Base-by-base conservation (phyloP, 1,139 yeast species). In the Debaryomyces psychrophilus region DNA sequence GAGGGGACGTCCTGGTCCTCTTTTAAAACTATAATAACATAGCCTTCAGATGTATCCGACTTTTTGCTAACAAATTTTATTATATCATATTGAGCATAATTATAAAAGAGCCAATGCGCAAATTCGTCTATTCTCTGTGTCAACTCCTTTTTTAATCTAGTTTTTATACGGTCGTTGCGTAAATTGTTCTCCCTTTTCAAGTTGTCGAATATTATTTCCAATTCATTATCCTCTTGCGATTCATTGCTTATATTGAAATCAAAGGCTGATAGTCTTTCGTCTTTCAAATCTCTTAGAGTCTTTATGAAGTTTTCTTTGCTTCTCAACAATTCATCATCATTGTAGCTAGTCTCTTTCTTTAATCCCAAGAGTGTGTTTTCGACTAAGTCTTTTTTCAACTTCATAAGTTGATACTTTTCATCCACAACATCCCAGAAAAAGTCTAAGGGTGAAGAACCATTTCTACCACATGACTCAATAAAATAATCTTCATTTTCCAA, bases 371-470 rank as follows among this genome's bases (percentile, higher is more conserved):
- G 51, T 3, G 79, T 64, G 50, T 78, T 83, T 40, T 77, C 77
- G 1, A 83, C 78, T 41, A 84, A 62, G 46, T 85, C 90, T 46
- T 80, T 79, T 57, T 83, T 82, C 18, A 82, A 79, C 51, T 77
- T 78, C 38, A 87, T 59, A 2, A 73, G 60, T 48, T 83, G 79
- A 28, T 76, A 75, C 56, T 82, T 81, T 45, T 81, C 85, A 55
- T 87, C 92, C 2, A 86, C 76, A 0, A 79, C 61, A 61, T 92
- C 97, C 82, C 90, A 80, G 57, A 87, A 89, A 37, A 89, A 66
- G 50, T 90, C 96, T 31, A 86, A 60, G 0, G 96, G 87, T 1
- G 83, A 76, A 0, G 97, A 90, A 0, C 97, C 97, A 37, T 81
- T 75, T 48, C 92, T 76, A 0, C 96, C 96, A 50, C 90, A 76